phyloP scores from a whole-genome alignment of 225 moss, liverwort and hornwort species.

The Physcomitrium patens region DNA sequence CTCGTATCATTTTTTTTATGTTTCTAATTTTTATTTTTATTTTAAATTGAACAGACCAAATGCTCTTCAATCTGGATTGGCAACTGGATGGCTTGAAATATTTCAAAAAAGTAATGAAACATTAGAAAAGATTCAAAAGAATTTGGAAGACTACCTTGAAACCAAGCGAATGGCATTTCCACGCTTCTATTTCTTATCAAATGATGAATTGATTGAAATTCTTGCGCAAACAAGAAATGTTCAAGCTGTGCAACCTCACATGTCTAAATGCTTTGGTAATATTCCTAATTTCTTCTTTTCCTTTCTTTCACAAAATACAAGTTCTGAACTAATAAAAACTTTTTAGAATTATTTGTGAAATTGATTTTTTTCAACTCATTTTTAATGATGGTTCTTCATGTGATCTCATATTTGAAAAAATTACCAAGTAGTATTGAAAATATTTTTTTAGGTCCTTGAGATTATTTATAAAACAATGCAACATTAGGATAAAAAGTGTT shows the following conservation, averaged over 20 bases:
- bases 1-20: not conserved
- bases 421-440: too few species aligned
- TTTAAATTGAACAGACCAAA: constrained; percentile 55
- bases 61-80: constrained; percentile 86
- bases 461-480: too few species aligned
- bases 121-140: constrained; percentile 92
- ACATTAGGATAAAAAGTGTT: too few species aligned
- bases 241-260: constrained; percentile 94
- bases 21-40: not conserved
- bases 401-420: too few species aligned
- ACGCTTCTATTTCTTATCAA: constrained; percentile 88
- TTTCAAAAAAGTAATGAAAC: constrained; percentile 90
- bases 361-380: too few species aligned
- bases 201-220: constrained; percentile 88
- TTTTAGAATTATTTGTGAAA: too few species aligned
- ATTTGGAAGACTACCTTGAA: constrained; percentile 91
- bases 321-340: too few species aligned
- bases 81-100: constrained; percentile 83
- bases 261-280: constrained; percentile 93
- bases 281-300: not conserved
- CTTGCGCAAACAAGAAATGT: constrained; percentile 95
- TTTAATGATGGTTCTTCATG: too few species aligned
- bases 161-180: constrained; percentile 99
- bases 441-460: too few species aligned
- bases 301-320: too few species aligned